Evolutionary conservation across 2,329 filamentous ascomycete species (phyloP), one percentile per base, ranked within the genome.

Genomic region (Alternaria novae-zelandiae): DNA sequence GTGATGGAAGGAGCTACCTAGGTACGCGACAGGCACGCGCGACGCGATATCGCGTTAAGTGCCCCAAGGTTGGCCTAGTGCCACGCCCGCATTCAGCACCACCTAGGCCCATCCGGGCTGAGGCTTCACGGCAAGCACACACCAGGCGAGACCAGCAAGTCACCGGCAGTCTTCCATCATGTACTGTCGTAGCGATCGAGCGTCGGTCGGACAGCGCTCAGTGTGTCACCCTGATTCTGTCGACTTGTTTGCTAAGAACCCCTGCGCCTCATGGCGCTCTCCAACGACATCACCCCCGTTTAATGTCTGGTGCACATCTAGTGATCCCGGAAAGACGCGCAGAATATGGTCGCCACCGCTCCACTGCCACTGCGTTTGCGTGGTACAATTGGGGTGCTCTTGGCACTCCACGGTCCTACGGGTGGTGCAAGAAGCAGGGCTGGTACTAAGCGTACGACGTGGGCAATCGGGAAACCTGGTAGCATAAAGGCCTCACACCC

Each of bases 1-100:
- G 21, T 36, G 36, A 20, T 46, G 65, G 70, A 71, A 70, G 65
- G 64, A 66, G 58, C 54, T 51, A 23, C 36, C 36, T 17, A 41
- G 36, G 36, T 41, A 41, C 9, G 23, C 17, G 25, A 56, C 57
- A 47, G 41, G 20, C 61, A 61, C 32, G 44, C 49, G 53, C 61
- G 60, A 59, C 67, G 71, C 71, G 69, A 69, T 15, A 69, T 17
- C 61, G 63, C 64, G 64, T 60, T 59, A 62, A 61, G 55, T 61
- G 63, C 28, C 1, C 46, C 63, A 43, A 41, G 59, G 54, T 46
- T 43, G 30, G 53, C 32, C 25, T 66, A 61, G 62, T 56, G 50
- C 25, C 55, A n/a, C 54, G 60, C 51, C 11, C 57, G 54, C 28
- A 6, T 44, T 13, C 54, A 25, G 21, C 20, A 15, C 21, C 43